Base-by-base conservation (phyloP, 768 basidiomycete genomes). In the Clathrus columnatus region DNA sequence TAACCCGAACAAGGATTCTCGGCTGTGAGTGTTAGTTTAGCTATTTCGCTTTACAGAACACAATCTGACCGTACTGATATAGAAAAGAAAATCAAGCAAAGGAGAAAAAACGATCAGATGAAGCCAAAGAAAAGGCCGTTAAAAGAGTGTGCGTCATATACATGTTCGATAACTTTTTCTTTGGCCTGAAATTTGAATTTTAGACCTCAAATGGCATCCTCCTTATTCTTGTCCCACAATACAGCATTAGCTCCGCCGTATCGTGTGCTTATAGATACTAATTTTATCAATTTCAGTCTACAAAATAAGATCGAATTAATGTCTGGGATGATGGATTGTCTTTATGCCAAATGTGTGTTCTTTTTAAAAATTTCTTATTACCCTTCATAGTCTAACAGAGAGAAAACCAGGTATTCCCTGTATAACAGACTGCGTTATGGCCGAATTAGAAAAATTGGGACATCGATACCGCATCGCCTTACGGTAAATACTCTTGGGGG, bases 281-380 rank as follows among this genome's bases (percentile, higher is more conserved):
- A 99, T 68, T 98, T 99, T 63, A 99, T 99, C 77, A 98, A 98
- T 67, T 95, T 98, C 68, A 91, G 87, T 61, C 77, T 99, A 48
- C 96, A 99, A 73, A 99, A 98, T 70, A 96, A 97, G 69, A 73
- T 99, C 61, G 96, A 99, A 68, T 78, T 98, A 53, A 76, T 97
- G 20, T 83, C 85, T 63, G 93, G 90, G n/a, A 97, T 99, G 96
- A 98, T 99, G 96, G 96, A 99, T 65, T 95, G 92, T 64, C 75
- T 98, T 16, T 96, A 91, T 69, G 96, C 96, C 11, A 98, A 99
- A 74, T 97, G 95, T 95, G 61, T 55, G 81, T 68, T 30, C 27
- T 29, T 24, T 47, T 50, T 51, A 41, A 54, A 27, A 18, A 5
- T 26, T 32, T 36, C 50, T 61, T 36, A 60, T 28, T 30, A 50